A percentile compares a stretch with the other conserved stretches of the same genome.
These are phyloP conservation scores for Phaeosphaeria sp. DNA, from an alignment of 2,329 filamentous ascomycete species.

Conservation along the genomic window DNA sequence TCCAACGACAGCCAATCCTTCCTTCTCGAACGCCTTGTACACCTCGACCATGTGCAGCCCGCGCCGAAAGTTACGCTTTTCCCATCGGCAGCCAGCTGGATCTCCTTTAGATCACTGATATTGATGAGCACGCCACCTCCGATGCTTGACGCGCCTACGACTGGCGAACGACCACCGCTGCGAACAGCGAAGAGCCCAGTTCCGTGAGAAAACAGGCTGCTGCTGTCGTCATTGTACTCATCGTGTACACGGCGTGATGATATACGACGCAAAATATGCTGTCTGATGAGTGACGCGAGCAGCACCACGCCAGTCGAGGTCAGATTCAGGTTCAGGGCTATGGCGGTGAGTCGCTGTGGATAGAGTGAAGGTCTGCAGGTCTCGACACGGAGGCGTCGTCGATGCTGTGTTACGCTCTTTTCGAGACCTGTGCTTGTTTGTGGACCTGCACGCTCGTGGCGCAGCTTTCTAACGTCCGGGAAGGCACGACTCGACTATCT, in stretches of 20 bases:
- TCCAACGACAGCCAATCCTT: slow-evolving; percentile 24
- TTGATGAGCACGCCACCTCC: slow-evolving; percentile 25
- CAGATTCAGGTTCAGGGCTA: no score
- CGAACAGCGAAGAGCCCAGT: slow-evolving; percentile 54
- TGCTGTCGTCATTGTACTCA: no score
- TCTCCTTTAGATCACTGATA: slow-evolving; percentile 20
- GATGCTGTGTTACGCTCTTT: background rate
- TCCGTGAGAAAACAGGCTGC: background rate
- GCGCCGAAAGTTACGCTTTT: slow-evolving; percentile 20
- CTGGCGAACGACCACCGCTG: slow-evolving; percentile 52
- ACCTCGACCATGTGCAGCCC: slow-evolving; percentile 29
- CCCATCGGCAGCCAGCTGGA: slow-evolving; percentile 8
- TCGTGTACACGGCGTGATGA: no score
- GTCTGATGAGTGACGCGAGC: no score
- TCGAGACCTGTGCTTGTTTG: background rate
- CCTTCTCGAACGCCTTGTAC: slow-evolving; percentile 18
- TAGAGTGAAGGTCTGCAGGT: no score
- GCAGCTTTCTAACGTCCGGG: background rate
- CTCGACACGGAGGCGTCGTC: no score
- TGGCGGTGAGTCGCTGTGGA: no score
- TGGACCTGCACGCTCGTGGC: background rate
- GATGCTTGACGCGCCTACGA: slow-evolving; percentile 29
- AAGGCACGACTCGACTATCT: background rate
- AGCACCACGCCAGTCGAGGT: no score
- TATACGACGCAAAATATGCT: no score